A percentile compares a stretch with the other conserved stretches of the same genome.
phyloP scores from a whole-genome alignment of 1,284 basidiomycete species.

The Cystobasidium pallidum region DNA sequence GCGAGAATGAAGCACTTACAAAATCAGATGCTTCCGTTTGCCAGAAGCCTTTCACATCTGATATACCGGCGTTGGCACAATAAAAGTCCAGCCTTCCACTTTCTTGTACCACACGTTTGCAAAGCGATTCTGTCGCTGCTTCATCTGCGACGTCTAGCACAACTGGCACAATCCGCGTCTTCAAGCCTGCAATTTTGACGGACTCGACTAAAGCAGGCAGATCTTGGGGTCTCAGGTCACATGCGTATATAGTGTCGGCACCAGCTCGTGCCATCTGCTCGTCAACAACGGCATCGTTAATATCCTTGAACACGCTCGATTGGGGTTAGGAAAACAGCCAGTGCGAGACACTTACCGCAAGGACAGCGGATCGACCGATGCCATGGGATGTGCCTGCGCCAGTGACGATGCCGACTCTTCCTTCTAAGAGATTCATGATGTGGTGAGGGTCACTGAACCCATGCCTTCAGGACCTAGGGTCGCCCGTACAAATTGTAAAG shows the following conservation, averaged over 20 bases:
- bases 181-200: conserved; percentile 10
- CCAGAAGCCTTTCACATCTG: conserved; percentile 39
- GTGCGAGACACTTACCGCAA: conserved; percentile 12
- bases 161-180: conserved; percentile 24
- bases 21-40: conserved; percentile 28
- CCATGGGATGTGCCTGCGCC: conserved; percentile 31
- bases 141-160: conserved; percentile 32
- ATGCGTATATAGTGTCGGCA: conserved; percentile 31
- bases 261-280: conserved; percentile 29
- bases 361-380: conserved; percentile 25
- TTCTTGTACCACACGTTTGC: conserved; percentile 31
- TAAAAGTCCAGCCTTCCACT: conserved; percentile 29
- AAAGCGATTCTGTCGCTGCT: conserved; percentile 12
- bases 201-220: conserved; percentile 1
- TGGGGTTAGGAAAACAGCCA: background rate
- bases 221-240: conserved; percentile 27
- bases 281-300: background rate
- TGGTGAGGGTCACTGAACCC: background rate
- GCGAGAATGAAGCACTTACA: conserved; percentile 11
- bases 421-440: background rate
- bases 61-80: conserved; percentile 35
- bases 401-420: conserved; percentile 35
- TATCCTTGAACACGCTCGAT: background rate
- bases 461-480: no score
- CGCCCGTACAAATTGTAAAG: no score